Evolutionary conservation across 208 protist species (phyloP).

Genomic region (Endotrypanum monterogeii): DNA sequence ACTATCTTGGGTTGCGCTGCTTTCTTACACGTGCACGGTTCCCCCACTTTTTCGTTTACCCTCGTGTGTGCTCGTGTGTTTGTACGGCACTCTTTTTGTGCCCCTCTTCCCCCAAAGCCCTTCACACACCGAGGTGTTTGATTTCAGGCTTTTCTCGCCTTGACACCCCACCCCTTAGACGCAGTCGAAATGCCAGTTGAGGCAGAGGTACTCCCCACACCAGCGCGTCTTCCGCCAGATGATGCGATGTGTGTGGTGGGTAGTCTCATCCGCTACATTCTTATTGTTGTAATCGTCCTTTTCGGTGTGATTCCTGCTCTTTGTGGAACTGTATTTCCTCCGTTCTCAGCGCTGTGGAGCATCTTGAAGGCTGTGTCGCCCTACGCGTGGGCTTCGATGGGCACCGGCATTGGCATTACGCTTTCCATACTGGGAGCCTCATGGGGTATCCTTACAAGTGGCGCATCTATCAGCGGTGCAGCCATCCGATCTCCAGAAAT

Average conservation of each 20-base stretch:
- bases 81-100: not conserved
- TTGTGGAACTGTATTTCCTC: slow-evolving; percentile 81
- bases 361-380: slow-evolving; percentile 71
- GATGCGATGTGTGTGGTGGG: slow-evolving; percentile 70
- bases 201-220: slow-evolving; percentile 80
- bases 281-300: slow-evolving; percentile 63
- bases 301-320: slow-evolving; percentile 77
- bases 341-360: slow-evolving; percentile 79
- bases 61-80: not conserved
- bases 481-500: slow-evolving; percentile 89
- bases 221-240: slow-evolving; percentile 77
- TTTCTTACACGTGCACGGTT: not conserved
- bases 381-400: slow-evolving; percentile 79
- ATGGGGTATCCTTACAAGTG: slow-evolving; percentile 91
- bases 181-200: slow-evolving; percentile 68
- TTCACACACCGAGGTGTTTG: not conserved
- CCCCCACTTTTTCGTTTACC: not conserved
- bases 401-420: slow-evolving; percentile 78
- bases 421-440: slow-evolving; percentile 87
- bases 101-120: too few relatives aligned
- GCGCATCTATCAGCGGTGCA: slow-evolving; percentile 85
- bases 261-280: slow-evolving; percentile 43
- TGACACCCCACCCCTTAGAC: not conserved
- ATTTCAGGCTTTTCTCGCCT: not conserved
- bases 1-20: not conserved